Evolutionary conservation across 2,329 filamentous ascomycete genomes (phyloP), one percentile per base, ranked within the genome.

Genomic region (Phyllosticta ampelicida): DNA sequence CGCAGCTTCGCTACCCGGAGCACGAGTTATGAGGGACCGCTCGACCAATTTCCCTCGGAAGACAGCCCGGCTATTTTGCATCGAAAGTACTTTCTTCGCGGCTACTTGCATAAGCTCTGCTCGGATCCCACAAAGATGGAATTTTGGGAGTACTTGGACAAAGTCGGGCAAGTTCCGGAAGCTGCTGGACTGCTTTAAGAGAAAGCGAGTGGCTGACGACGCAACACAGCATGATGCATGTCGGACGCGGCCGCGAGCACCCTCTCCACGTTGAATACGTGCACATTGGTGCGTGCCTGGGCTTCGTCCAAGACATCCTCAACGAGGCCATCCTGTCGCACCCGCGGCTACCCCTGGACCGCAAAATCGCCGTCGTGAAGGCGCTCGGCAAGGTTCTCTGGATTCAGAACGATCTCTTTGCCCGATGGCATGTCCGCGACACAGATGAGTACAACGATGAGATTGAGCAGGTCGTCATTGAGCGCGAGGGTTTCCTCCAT

Each of bases 391-490:
- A 94, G 70, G 84, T 92, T 23, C 85, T 92, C 63, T 92, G 88
- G 87, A 90, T 92, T 63, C 89, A 92, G 72, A 92, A 92, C 68
- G 88, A 92, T 70, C 77, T 92, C 28, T 88, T 92, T 70, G 86
- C 87, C n/a, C 87, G 86, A 70, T 91, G 87, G 85, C 87, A 90
- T 65, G 81, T 88, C 36, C 77, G 80, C 30, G 85, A 88, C 63
- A 84, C 85, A 54, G 80, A 84, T 36, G 86, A 89, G 70, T 79
- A 72, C 61, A 71, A 67, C 21, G 74, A 77, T 3, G 69, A 73
- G 55, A 73, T 74, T 61, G 71, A 72, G 20, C 65, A 75, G 19
- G 66, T 70, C n/a, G 58, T 63, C 18, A 62, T 72, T 18, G 70
- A 72, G 61, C 59, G 66, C 6, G 70, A 72, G 48, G 70, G 70